Evolutionary conservation across 176 grass and related monocot species (phyloP).

Genomic region (Zizania latifolia): DNA sequence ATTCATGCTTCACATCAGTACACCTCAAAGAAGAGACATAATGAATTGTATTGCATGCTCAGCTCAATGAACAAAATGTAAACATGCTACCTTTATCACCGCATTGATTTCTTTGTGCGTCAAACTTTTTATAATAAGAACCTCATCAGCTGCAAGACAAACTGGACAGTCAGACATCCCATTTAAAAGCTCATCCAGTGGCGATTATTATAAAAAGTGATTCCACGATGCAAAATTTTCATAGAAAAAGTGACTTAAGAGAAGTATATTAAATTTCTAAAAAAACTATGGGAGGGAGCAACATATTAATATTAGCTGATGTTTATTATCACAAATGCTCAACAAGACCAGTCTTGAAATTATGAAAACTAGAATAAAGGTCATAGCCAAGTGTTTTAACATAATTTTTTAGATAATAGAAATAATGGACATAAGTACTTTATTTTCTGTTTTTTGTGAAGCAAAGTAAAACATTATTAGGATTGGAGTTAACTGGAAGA

Average conservation of each 20-base stretch:
- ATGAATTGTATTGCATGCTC: constrained; percentile 9
- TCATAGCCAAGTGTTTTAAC: background rate
- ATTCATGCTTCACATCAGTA: background rate
- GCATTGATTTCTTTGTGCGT: constrained; percentile 81
- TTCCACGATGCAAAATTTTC: background rate
- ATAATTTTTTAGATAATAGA: no score
- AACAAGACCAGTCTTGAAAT: constrained; percentile 5
- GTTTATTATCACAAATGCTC: background rate
- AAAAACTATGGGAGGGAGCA: background rate
- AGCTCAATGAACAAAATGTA: constrained; percentile 8
- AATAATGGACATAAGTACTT: background rate
- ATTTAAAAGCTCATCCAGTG: background rate
- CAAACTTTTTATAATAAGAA: constrained; percentile 94
- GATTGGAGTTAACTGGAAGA: constrained; percentile 19
- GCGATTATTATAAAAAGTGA: background rate
- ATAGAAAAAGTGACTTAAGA: background rate
- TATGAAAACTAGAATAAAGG: constrained; percentile 1
- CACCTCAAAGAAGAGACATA: background rate
- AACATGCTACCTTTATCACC: constrained; percentile 69
- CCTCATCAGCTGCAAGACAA: constrained; percentile 84
- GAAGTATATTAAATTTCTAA: background rate
- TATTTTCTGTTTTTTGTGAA: background rate
- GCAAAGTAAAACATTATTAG: constrained; percentile 14
- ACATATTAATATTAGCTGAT: background rate
- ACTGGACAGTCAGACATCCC: constrained; percentile 8